Percentiles rank a stretch among this genome's conserved stretches.
phyloP scores from a whole-genome alignment of 352 stramenopile species.

The Phytophthora pistaciae region DNA sequence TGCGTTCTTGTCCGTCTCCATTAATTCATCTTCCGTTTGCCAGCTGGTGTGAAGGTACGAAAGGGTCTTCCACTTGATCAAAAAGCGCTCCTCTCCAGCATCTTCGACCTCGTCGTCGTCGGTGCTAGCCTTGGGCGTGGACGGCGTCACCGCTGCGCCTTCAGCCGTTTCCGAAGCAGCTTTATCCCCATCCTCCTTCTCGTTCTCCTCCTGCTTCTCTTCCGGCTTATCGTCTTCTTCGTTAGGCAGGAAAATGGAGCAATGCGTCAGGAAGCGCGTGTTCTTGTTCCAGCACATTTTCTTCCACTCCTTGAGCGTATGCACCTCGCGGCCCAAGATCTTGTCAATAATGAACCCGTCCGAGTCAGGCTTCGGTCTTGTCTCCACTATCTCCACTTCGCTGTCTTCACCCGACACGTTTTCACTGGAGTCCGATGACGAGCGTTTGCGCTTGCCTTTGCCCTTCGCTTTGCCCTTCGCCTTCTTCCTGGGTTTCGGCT shows the following conservation, averaged over 20 bases:
- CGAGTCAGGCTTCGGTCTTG: slow-evolving; percentile 57
- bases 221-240: slow-evolving; percentile 38
- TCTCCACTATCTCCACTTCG: slow-evolving; percentile 28
- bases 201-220: slow-evolving; percentile 19
- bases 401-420: slow-evolving; percentile 35
- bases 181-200: slow-evolving; percentile 13
- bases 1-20: slow-evolving; percentile 87
- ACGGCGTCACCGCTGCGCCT: background rate
- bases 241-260: slow-evolving; percentile 83
- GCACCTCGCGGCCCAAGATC: slow-evolving; percentile 76
- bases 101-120: slow-evolving; percentile 40
- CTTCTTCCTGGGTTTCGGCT: slow-evolving; percentile 33
- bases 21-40: slow-evolving; percentile 86
- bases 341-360: slow-evolving; percentile 86
- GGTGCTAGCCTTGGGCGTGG: slow-evolving; percentile 13
- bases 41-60: slow-evolving; percentile 93
- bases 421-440: slow-evolving; percentile 40
- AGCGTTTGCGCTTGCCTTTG: slow-evolving; percentile 39
- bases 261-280: slow-evolving; percentile 80
- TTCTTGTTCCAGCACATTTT: slow-evolving; percentile 79
- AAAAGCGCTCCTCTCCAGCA: slow-evolving; percentile 80
- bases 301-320: slow-evolving; percentile 84
- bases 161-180: background rate
- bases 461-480: slow-evolving; percentile 31
- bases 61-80: slow-evolving; percentile 92